Percentiles rank a stretch among this genome's conserved stretches.
phyloP scores from a whole-genome alignment of 2,329 filamentous ascomycete species.

The Cladosporium halotolerans region DNA sequence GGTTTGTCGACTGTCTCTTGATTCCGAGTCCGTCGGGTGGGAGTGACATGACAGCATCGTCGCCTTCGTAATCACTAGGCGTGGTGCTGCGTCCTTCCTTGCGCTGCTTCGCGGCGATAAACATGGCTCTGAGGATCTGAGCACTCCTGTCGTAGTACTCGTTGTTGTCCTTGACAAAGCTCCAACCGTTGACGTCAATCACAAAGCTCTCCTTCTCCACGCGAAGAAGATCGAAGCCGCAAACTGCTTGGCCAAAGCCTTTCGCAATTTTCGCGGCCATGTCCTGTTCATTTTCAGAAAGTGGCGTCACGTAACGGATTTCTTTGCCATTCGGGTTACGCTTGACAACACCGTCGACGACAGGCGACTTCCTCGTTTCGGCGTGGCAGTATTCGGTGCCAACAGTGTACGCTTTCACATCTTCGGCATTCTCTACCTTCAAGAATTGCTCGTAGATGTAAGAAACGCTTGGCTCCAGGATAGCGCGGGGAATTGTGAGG shows the following conservation, averaged over 20 bases:
- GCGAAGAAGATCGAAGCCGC: slow-evolving; percentile 88
- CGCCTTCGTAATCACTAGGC: slow-evolving; percentile 21
- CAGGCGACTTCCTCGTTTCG: slow-evolving; percentile 93
- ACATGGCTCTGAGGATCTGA: slow-evolving; percentile 79
- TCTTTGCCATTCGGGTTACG: slow-evolving; percentile 97
- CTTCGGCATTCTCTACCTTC: slow-evolving; percentile 91
- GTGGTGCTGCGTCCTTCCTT: slow-evolving; percentile 31
- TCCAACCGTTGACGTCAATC: slow-evolving; percentile 99
- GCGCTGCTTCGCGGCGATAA: slow-evolving; percentile 69
- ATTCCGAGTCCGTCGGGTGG: slow-evolving; percentile 8
- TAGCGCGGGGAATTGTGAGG: slow-evolving; percentile 68
- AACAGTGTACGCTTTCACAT: slow-evolving; percentile 98
- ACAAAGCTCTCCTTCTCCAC: slow-evolving; percentile 89
- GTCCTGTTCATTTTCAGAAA: slow-evolving; percentile 71
- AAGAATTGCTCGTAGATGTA: slow-evolving; percentile 98
- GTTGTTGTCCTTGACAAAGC: slow-evolving; percentile 98
- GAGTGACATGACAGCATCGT: slow-evolving; percentile 9
- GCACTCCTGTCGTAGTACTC: slow-evolving; percentile 94
- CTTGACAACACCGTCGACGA: slow-evolving; percentile 91
- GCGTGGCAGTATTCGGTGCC: slow-evolving; percentile 90
- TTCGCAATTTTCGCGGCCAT: slow-evolving; percentile 87
- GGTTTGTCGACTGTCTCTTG: slow-evolving; percentile 4
- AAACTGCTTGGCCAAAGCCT: slow-evolving; percentile 90
- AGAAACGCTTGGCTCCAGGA: slow-evolving; percentile 73
- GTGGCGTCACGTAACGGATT: slow-evolving; percentile 83